phyloP scores from a whole-genome alignment of 208 protist species.

The Leishmania braziliensis region DNA sequence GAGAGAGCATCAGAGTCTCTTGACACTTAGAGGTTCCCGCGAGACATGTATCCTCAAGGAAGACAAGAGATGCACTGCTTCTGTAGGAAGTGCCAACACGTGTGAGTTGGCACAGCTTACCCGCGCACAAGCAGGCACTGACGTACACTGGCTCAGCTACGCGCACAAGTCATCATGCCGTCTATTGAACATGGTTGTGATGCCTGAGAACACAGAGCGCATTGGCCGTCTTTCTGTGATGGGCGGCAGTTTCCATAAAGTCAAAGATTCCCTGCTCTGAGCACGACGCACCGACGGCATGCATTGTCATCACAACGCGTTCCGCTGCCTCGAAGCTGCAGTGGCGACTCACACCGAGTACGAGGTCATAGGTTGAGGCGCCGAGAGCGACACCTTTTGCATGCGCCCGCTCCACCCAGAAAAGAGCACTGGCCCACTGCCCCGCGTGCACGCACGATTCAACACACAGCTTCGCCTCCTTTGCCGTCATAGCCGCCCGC shows the following conservation, averaged over 20 bases:
- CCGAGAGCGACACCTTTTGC: conserved; percentile 33
- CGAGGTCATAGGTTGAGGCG: conserved; percentile 52
- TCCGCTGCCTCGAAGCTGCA: conserved; percentile 52
- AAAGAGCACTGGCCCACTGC: conserved; percentile 77
- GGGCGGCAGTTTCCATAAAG: conserved; percentile 47
- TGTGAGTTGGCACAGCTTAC: not conserved
- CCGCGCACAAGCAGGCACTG: not conserved
- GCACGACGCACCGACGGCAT: conserved; percentile 46
- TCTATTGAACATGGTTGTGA: conserved; percentile 56
- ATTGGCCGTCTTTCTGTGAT: conserved; percentile 43
- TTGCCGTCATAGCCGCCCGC: conserved; percentile 35
- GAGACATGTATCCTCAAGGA: not conserved
- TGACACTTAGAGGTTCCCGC: not conserved
- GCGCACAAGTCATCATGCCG: conserved; percentile 19
- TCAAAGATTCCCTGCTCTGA: conserved; percentile 46
- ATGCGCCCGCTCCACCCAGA: conserved; percentile 82
- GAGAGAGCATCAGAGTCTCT: not conserved
- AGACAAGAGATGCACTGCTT: not conserved
- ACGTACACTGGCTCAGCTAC: not conserved
- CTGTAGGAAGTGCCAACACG: too few species aligned
- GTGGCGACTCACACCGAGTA: conserved; percentile 42
- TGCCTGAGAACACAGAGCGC: conserved; percentile 42
- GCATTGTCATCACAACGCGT: conserved; percentile 59
- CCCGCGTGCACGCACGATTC: conserved; percentile 60
- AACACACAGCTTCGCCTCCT: conserved; percentile 59